Evolutionary conservation across 179 eudicot species (phyloP), one percentile per base, ranked within the genome.

Genomic region (Actinidia arguta): DNA sequence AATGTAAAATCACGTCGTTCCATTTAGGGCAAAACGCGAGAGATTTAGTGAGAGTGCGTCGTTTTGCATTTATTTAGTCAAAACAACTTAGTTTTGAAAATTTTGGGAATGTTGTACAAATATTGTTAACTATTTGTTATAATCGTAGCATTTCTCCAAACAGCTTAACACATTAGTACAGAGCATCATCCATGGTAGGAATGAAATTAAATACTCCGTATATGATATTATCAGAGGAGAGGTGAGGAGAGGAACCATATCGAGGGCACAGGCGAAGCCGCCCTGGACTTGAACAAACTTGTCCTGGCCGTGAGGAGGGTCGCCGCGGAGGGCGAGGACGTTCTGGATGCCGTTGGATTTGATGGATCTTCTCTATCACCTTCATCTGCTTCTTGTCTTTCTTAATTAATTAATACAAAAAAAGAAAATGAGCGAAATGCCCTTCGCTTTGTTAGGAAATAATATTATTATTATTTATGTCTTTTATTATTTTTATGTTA

Each of bases 281-380:
- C 97, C 99, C 66, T 95, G 87, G 61, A 95, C 89, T 85, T 93
- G 89, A 59, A 97, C 99, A 82, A 97, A 97, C 91, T 90, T 93
- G 78, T 95, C 99, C 91, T 97, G 97, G 0, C 99, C 99, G 75
- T 94, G 99, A 74, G 99, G 99, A 0, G 99, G 99, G 80, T 97
- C 99, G 0, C 99, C 99, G 5, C 99, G 87, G 42, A 97, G 93
- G 36, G 99, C 99, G 9, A 97, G 92, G 24, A 97, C 98, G 82
- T 97, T 97, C 85, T 93, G 99, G 70, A 97, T 88, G 4, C 99
- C 99, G 74, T 93, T 88, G 5, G 88, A 48, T 80, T 90, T 93
- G 68, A 97, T 94, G 22, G 94, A 68, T 68, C 73, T 68, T 68
- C 73, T 68, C 73, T 68, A 36, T 36, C 48, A 68, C 73, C 46